Base-by-base conservation (phyloP, 345 rosid species). In the Citrus maxima region DNA sequence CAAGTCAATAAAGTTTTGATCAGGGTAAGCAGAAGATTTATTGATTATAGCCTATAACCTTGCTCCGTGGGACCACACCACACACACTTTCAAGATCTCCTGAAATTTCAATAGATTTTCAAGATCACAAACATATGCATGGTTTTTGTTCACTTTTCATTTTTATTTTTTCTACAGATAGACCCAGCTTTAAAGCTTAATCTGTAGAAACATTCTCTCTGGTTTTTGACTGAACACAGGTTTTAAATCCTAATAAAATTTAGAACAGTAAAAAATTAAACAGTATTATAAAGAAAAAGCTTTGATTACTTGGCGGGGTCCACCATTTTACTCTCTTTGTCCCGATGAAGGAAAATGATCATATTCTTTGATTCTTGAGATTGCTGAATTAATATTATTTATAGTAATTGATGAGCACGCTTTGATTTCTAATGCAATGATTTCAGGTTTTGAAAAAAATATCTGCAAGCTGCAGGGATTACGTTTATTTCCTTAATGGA, bases 1-100 rank as follows among this genome's bases (percentile, higher is more conserved):
- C 65, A 58, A 81, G 88, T 86, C 90, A 79, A 86, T 82, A 80
- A 77, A 67, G 75, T 77, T 59, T 38, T 24, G 9, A 19, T 8
- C 35, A 25, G 40, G 30, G 28, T 3, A 30, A 8, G 19, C 51
- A 46, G 13, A 46, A 12, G 51, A 12, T 46, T 46, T 46, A 3
- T 12, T 46, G 51, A 4, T 12, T 3, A 13, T 46, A 46, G 18
- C 18, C 51, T 46, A 13, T 46, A 46, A 12, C 51, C 18, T 46
- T 46, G 51, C 51, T 12, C 51, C 51, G 3, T 13, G 51, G 51
- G 51, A 46, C 51, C 51, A 46, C 18, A 13, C 51, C 18, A 46
- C 1, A 3, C 9, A 12, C 83, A 70, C 80, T 2, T 64, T 83
- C 42, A 24, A 82, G 77, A 81, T 79, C 78, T 81, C 82, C 81